Base-by-base conservation (phyloP, 2,329 filamentous ascomycete species). In the Coniochaeta pulveracea region DNA sequence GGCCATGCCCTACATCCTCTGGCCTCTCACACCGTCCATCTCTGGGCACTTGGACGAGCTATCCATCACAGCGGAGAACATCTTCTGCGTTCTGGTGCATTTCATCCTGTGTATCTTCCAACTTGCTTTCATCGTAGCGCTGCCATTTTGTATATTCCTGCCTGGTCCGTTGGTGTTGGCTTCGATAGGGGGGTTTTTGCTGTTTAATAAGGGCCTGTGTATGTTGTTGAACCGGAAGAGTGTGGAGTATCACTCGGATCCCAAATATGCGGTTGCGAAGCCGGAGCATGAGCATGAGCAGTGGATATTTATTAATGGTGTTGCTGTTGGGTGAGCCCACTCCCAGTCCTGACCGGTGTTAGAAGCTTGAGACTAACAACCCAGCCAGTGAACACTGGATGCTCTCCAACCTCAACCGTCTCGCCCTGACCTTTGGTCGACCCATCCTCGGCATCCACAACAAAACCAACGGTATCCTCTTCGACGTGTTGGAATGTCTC, bases 221-320 rank as follows among this genome's bases (percentile, higher is more conserved):
- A 47, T 59, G 2, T 45, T 70, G 19, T 49, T 74, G 33, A 79
- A 79, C 42, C 64, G 72, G n/a, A 49, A 43, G 6, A 48, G 55
- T 4, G 55, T 61, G 32, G 58, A 61, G 3, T 75, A 68, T 43
- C 51, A 55, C 12, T 75, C 73, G 2, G 63, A 72, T 26, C 57
- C 64, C 3, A 57, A 68, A 34, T 74, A 69, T 40, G 63, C 74
- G 2, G 51, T 61, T 11, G 54, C 54, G 2, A 51, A 54, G 12
- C 60, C 62, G 0, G 62, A 71, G 41, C 66, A 74, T 49, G 58
- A 61, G 9, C 62, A 74, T 34, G 82, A 88, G 55, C 69, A 77
- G 46, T 89, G 83, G 83, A 64, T 88, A n/a, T 88, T 82, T 48
- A 54, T 88, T 33, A 88, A 88, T 46, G 83, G 83, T 1, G 73